phyloP scores from a whole-genome alignment of 1,139 yeast species.

The Yamadazyma triangularis region DNA sequence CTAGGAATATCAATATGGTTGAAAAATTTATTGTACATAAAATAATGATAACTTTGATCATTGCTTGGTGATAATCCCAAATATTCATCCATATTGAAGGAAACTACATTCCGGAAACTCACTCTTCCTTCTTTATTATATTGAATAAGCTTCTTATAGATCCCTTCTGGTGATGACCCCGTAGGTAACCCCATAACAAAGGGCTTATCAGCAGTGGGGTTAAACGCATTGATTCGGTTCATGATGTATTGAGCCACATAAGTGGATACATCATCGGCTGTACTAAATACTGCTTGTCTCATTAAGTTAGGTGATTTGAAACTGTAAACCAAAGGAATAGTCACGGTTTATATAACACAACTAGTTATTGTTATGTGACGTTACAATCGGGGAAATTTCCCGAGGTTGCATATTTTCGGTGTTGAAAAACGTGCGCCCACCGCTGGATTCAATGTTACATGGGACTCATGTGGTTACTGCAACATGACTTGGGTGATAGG shows the following conservation, averaged over 20 bases:
- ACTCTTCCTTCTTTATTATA: slow-evolving; percentile 43
- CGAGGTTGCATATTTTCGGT: too few species aligned
- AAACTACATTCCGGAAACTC: slow-evolving; percentile 51
- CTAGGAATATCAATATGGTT: slow-evolving; percentile 54
- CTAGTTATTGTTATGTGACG: not conserved
- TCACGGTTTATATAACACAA: too few species aligned
- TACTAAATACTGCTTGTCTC: slow-evolving; percentile 39
- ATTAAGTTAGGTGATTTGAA: too few species aligned
- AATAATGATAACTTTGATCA: slow-evolving; percentile 56
- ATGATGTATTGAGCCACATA: slow-evolving; percentile 50
- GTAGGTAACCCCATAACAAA: slow-evolving; percentile 63
- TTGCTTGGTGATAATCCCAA: slow-evolving; percentile 46
- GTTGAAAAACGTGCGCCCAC: too few species aligned
- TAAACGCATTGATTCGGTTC: slow-evolving; percentile 38
- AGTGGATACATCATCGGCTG: slow-evolving; percentile 42
- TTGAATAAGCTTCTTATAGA: slow-evolving; percentile 45
- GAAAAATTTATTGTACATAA: slow-evolving; percentile 57
- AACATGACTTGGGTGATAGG: too few species aligned
- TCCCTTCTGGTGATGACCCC: slow-evolving; percentile 62
- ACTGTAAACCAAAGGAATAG: too few species aligned
- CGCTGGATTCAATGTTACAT: too few species aligned
- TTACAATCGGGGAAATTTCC: too few species aligned
- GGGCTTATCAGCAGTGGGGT: slow-evolving; percentile 45
- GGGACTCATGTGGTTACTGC: too few species aligned
- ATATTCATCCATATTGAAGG: slow-evolving; percentile 64